Evolutionary conservation across 768 basidiomycete genomes (phyloP).

Genomic region (Leccinum ochraceum): DNA sequence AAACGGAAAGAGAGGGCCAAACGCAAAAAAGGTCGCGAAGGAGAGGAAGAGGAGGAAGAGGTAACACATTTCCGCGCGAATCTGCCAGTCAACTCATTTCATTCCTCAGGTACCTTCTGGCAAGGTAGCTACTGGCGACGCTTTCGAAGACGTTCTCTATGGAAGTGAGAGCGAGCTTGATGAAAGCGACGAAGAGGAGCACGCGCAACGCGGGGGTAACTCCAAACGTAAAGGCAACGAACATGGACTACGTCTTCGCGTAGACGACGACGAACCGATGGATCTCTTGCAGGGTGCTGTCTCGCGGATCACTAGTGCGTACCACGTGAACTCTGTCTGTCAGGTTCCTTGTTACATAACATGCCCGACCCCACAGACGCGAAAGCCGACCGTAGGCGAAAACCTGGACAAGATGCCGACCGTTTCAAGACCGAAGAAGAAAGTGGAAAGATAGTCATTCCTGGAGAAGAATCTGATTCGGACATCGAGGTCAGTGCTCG

Average conservation of each 20-base stretch:
- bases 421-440: constrained; percentile 86
- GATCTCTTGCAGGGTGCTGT: constrained; percentile 86
- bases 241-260: constrained; percentile 65
- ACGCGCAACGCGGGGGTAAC: constrained; percentile 29
- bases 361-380: constrained; percentile 36
- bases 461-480: constrained; percentile 53
- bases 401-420: constrained; percentile 84
- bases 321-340: neutral
- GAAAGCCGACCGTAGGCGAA: constrained; percentile 54
- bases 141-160: constrained; percentile 96
- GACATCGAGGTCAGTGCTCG: constrained; percentile 43
- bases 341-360: constrained; percentile 11
- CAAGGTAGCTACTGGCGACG: constrained; percentile 70
- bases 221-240: constrained; percentile 39
- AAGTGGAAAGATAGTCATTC: constrained; percentile 79
- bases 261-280: constrained; percentile 94
- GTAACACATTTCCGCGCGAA: constrained; percentile 19
- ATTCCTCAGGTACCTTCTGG: constrained; percentile 40
- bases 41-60: constrained; percentile 60
- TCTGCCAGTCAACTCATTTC: constrained; percentile 11
- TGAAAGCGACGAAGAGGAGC: constrained; percentile 64
- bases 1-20: constrained; percentile 94
- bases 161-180: constrained; percentile 93
- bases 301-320: constrained; percentile 69
- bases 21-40: constrained; percentile 70